A percentile compares a stretch with the other conserved stretches of the same genome.
These are phyloP conservation scores for Solanum stenotomum DNA, from an alignment of 257 asterid species.

Conservation along the genomic window DNA sequence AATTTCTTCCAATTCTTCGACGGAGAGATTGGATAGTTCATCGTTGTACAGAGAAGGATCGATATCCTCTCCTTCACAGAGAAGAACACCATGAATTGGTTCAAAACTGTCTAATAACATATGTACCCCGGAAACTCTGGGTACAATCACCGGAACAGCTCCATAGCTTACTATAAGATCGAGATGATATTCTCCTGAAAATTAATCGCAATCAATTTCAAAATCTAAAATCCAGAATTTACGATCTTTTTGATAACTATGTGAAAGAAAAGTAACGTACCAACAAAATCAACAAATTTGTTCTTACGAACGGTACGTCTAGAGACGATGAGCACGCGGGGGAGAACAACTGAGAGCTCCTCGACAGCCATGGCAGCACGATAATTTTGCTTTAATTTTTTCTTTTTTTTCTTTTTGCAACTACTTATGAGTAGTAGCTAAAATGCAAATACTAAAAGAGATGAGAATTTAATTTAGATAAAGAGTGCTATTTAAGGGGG, in stretches of 20 bases:
- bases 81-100: slow-evolving; percentile 31
- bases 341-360: slow-evolving; percentile 43
- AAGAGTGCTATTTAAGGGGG: not conserved
- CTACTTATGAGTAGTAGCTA: not conserved
- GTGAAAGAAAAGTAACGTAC: slow-evolving; percentile 8
- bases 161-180: slow-evolving; percentile 35
- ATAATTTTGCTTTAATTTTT: not conserved
- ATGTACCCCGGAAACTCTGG: slow-evolving; percentile 25
- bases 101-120: slow-evolving; percentile 25
- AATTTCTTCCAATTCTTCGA: slow-evolving; percentile 59
- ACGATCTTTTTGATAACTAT: not conserved
- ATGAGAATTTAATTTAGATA: not conserved
- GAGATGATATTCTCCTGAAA: slow-evolving; percentile 25
- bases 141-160: slow-evolving; percentile 28
- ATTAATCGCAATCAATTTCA: not conserved
- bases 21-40: slow-evolving; percentile 18
- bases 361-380: slow-evolving; percentile 25
- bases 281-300: slow-evolving; percentile 64
- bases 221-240: not conserved
- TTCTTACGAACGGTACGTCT: slow-evolving; percentile 54
- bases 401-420: not conserved
- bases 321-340: slow-evolving; percentile 59
- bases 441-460: not conserved
- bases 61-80: slow-evolving; percentile 31
- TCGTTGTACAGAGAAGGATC: slow-evolving; percentile 21